phyloP scores from a whole-genome alignment of 257 asterid genomes.

The Gentiana macrophylla region DNA sequence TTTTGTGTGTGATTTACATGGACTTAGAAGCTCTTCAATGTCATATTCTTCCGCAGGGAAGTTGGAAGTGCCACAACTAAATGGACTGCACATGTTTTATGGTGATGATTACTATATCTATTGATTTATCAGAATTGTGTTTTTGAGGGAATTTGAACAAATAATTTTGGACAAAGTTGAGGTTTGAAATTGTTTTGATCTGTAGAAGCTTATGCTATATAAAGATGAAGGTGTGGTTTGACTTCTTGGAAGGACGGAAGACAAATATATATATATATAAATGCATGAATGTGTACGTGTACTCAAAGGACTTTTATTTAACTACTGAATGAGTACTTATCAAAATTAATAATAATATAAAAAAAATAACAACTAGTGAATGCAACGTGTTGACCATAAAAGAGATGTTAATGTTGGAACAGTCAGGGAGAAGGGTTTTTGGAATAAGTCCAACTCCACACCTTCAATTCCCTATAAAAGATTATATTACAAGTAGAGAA shows the following conservation, averaged over 20 bases:
- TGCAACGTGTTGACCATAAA: constrained; percentile 1
- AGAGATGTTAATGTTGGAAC: not conserved
- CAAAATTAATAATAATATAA: not conserved
- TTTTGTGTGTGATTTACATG: constrained; percentile 41
- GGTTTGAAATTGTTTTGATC: not conserved
- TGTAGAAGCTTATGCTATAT: too few relatives aligned
- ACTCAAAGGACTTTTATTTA: not conserved
- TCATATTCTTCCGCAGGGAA: constrained; percentile 26
- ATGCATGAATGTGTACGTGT: not conserved
- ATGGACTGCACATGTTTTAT: constrained; percentile 15
- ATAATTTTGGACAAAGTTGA: not conserved
- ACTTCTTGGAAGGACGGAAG: too few relatives aligned
- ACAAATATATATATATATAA: not conserved
- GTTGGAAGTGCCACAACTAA: constrained; percentile 51
- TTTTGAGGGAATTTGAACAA: not conserved
- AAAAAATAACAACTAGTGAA: not conserved
- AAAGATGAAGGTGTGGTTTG: too few relatives aligned
- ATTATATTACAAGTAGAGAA: too few relatives aligned
- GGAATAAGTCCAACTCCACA: not conserved
- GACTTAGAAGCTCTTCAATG: constrained; percentile 21
- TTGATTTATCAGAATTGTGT: not conserved
- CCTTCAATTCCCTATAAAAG: too few relatives aligned
- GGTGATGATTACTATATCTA: too few relatives aligned
- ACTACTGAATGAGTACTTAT: not conserved
- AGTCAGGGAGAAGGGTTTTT: not conserved